Evolutionary conservation across 257 asterid genomes (phyloP), one percentile per base, ranked within the genome.

Genomic region (Leonotis leonurus): DNA sequence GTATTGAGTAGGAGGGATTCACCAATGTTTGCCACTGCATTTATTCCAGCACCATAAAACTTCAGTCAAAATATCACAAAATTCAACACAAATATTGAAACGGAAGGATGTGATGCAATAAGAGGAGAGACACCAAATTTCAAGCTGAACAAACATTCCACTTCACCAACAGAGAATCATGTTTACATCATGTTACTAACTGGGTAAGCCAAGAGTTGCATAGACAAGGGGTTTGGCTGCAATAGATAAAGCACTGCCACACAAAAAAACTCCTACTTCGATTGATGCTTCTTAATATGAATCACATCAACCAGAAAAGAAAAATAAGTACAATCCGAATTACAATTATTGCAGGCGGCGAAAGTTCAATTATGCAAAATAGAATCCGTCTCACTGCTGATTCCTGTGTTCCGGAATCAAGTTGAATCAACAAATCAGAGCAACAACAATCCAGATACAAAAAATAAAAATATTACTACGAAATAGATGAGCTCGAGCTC

Each of bases 1-100:
- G 30, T 45, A 55, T 11, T 53, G 70, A 44, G 73, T 27, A 22
- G 70, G 52, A n/a, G 44, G 37, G 35, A 45, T 67, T 68, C 82
- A 71, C 39, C 62, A 69, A 53, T 45, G 55, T 37, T 8, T 35
- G 8, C 53, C 66, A 43, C 83, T 79, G 84, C 29, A 68, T 62
- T 37, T 20, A 40, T 46, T 49, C 56, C 55, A 41, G 51, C 24
- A 69, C 1, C 10, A 12, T 16, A 25, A 8, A 45, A 53, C 33
- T n/a, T 27, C 55, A 30, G 43, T 20, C 39, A 26, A 26, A 32
- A 58, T 26, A 60, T 46, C 54, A 53, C 14, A 61, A 68, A 52
- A 12, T 13, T 27, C 16, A 60, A n/a, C 52, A 11, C 3, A 48
- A 46, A 43, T 24, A 37, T 27, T 27, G 7, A 24, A 5, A 16